phyloP scores from a whole-genome alignment of 1,284 basidiomycete species.

The Pseudozyma sp. region DNA sequence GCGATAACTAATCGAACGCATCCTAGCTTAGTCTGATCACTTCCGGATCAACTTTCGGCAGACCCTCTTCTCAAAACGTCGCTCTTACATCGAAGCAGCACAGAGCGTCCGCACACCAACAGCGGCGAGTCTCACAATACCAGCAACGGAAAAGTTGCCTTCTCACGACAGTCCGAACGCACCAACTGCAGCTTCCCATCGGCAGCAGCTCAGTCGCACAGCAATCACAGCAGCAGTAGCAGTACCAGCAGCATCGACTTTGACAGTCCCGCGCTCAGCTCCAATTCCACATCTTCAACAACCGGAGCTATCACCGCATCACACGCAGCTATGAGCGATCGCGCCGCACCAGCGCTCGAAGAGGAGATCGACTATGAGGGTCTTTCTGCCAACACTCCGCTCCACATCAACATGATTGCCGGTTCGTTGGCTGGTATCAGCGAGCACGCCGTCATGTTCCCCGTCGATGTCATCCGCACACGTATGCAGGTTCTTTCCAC shows the following conservation, averaged over 20 bases:
- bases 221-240: slow-evolving; percentile 1
- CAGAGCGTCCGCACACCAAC: slow-evolving; percentile 14
- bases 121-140: slow-evolving; percentile 5
- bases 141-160: slow-evolving; percentile 4
- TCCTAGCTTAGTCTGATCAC: no score
- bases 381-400: slow-evolving; percentile 61
- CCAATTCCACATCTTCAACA: slow-evolving; percentile 1
- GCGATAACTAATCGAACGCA: no score
- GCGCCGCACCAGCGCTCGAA: slow-evolving; percentile 44
- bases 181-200: slow-evolving; percentile 32
- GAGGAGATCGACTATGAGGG: slow-evolving; percentile 68
- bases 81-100: slow-evolving; percentile 15
- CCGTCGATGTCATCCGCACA: slow-evolving; percentile 98
- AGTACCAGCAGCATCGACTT: not conserved
- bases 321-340: slow-evolving; percentile 35
- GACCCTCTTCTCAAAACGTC: slow-evolving; percentile 14
- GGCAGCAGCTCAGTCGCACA: slow-evolving; percentile 15
- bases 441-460: slow-evolving; percentile 99
- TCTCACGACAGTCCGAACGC: slow-evolving; percentile 11
- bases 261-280: not conserved
- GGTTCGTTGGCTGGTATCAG: slow-evolving; percentile 97
- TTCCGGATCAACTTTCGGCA: no score
- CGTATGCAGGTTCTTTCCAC: slow-evolving; percentile 95
- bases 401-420: slow-evolving; percentile 90
- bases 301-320: not conserved